phyloP scores from a whole-genome alignment of 768 basidiomycete species.

The Punctularia strigosozonata region DNA sequence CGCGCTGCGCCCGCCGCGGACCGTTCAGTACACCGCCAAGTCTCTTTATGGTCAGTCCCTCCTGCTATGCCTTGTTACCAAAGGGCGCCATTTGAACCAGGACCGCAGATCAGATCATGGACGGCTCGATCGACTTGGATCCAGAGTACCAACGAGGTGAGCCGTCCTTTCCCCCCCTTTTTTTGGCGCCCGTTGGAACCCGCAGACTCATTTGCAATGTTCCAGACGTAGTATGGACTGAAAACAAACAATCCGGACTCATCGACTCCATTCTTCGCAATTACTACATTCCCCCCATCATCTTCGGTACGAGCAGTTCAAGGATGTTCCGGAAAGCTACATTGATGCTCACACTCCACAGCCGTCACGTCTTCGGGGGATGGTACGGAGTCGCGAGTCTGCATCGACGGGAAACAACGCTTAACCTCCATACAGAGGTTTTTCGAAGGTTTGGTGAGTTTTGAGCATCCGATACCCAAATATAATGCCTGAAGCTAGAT shows the following conservation, averaged over 20 bases:
- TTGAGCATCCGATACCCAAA: conserved; percentile 1
- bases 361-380: conserved; percentile 28
- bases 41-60: conserved; percentile 28
- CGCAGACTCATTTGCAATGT: background rate
- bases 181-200: background rate
- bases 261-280: conserved; percentile 57
- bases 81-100: background rate
- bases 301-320: conserved; percentile 37
- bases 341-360: conserved; percentile 12
- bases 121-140: conserved; percentile 39
- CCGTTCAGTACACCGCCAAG: conserved; percentile 28
- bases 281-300: conserved; percentile 55
- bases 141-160: conserved; percentile 58
- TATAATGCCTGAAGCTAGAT: background rate
- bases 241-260: conserved; percentile 43
- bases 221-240: conserved; percentile 54
- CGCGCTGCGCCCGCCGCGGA: conserved; percentile 25
- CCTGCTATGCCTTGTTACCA: background rate
- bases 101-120: conserved; percentile 32
- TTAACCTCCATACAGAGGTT: conserved; percentile 59
- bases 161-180: background rate
- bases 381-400: conserved; percentile 33
- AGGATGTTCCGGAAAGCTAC: background rate
- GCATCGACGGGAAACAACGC: conserved; percentile 68
- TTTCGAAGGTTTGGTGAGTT: conserved; percentile 41